Evolutionary conservation across 352 stramenopile species (phyloP).

Genomic region (Globisporangium radiosum): DNA sequence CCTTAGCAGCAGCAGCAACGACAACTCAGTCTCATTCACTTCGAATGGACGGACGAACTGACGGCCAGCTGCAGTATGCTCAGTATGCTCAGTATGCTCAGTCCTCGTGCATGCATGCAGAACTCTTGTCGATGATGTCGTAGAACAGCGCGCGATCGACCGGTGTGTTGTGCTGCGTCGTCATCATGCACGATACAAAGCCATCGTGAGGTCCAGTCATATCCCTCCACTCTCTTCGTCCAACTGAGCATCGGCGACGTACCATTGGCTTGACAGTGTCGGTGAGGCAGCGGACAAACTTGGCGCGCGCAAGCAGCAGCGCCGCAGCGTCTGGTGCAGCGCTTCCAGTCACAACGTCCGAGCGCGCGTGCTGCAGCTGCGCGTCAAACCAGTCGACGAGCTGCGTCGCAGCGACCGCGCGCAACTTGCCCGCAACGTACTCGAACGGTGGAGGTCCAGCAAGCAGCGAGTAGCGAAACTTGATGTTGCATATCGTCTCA

Average conservation of each 20-base stretch:
- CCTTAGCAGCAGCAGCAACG: no score
- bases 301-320: conserved; percentile 7
- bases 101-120: no score
- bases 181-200: no score
- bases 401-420: conserved; percentile 10
- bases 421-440: conserved; percentile 20
- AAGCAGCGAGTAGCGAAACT: conserved; percentile 43
- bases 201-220: no score
- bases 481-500: conserved; percentile 34
- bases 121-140: no score
- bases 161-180: no score
- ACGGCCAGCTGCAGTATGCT: no score
- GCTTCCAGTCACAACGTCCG: conserved; percentile 8
- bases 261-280: conserved; percentile 18
- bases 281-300: conserved; percentile 21
- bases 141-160: no score
- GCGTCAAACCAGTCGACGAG: conserved; percentile 25
- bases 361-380: conserved; percentile 16
- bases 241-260: neutral
- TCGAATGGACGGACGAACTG: no score
- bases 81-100: no score
- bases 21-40: no score
- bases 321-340: neutral
- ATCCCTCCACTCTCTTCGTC: neutral
- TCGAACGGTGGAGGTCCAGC: conserved; percentile 34